Percentiles rank a stretch among this genome's conserved stretches.
These are phyloP conservation scores for Colletotrichum kahawae DNA, from an alignment of 2,329 filamentous ascomycete genomes.

Conservation along the genomic window DNA sequence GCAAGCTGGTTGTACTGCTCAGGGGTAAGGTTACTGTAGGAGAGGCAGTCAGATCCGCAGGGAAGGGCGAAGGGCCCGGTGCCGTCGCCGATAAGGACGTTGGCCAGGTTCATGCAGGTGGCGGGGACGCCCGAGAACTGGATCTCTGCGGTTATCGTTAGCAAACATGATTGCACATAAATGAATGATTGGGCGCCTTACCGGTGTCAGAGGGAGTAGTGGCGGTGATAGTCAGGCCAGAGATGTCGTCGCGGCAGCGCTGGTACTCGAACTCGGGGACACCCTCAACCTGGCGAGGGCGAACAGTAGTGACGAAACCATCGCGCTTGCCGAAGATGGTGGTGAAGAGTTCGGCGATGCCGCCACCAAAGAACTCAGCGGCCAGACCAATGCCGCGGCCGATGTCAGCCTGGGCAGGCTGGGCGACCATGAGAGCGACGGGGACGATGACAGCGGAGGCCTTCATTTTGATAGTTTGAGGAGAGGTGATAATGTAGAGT, in stretches of 20 bases:
- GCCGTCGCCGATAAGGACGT: slow-evolving; percentile 21
- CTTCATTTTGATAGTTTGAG: slow-evolving; percentile 2
- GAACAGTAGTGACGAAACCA: not conserved
- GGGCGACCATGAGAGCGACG: slow-evolving; percentile 9
- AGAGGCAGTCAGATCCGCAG: slow-evolving; percentile 27
- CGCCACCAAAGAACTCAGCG: slow-evolving; percentile 6
- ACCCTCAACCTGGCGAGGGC: not conserved
- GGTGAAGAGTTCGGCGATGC: not conserved
- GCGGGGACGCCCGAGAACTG: slow-evolving; percentile 18
- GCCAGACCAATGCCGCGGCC: not conserved
- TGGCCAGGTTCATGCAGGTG: slow-evolving; percentile 28
- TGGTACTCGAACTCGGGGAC: slow-evolving; percentile 21
- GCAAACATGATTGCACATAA: not conserved
- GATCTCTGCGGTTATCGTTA: not conserved
- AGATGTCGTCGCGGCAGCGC: slow-evolving; percentile 14
- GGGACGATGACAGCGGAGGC: not conserved
- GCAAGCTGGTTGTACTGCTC: slow-evolving; percentile 32
- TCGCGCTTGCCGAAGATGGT: not conserved
- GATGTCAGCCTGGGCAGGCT: slow-evolving; percentile 5
- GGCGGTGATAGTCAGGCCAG: slow-evolving; percentile 11
- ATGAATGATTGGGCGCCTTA: not conserved
- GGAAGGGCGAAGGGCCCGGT: slow-evolving; percentile 14
- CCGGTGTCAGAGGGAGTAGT: not conserved
- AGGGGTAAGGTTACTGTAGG: slow-evolving; percentile 21
- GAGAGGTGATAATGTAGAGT: not conserved